Evolutionary conservation across 164 flowering plant genomes (phyloP), one percentile per base, ranked within the genome.

Genomic region (Stephania japonica): DNA sequence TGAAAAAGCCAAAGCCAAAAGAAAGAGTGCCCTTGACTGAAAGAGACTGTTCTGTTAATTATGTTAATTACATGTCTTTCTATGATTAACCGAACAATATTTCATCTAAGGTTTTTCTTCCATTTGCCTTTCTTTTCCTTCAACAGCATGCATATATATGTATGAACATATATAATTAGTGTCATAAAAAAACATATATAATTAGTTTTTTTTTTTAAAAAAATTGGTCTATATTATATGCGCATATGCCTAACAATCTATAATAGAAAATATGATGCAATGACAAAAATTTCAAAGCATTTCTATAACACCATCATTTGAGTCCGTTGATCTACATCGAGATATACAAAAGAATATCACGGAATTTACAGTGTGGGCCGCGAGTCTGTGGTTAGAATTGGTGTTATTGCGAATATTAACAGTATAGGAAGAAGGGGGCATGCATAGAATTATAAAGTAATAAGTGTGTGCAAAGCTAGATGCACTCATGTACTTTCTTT

Each of bases 101-200:
- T 70, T 78, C 72, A 75, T 75, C 72, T 68, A 70, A 72, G 68
- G 38, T 32, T 73, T 78, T 24, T 72, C 78, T 68, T 78, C 73
- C 67, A 27, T n/a, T 70, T 67, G 42, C 66, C 50, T 65, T 59
- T 70, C 68, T 72, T 68, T 72, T 59, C 64, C 24, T 59, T 59
- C 64, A 19, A n/a, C 19, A 59, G n/a, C 19, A 19, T 76, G 3
- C 3, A 1, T 1, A 32, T 32, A 32, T 32, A 32, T 32, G n/a
- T n/a, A n/a, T n/a, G n/a, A n/a, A n/a, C n/a, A 32, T 32, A 32
- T 32, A 32, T 32, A 32, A 32, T 32, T 1, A 2, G 38, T 42
- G n/a, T n/a, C n/a, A n/a, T n/a, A n/a, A n/a, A n/a, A n/a, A n/a
- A n/a, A n/a, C n/a, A 32, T 32, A 32, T 32, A 32, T 32, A 32